Evolutionary conservation across 257 asterid species (phyloP), one percentile per base, ranked within the genome.

Genomic region (Scutellaria galericulata): DNA sequence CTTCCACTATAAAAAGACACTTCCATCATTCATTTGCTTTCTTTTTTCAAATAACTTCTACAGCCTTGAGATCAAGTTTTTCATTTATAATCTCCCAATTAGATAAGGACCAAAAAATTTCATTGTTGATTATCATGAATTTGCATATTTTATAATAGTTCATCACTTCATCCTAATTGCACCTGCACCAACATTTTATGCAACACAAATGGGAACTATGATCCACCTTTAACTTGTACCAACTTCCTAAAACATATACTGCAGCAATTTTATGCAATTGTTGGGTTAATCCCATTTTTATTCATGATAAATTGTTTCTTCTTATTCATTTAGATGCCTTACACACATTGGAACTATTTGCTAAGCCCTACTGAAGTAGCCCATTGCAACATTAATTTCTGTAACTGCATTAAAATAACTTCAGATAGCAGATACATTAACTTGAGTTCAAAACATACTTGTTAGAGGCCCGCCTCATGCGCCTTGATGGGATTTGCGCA

Each of bases 151-250:
- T 31, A 14, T 42, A 53, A 22, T 31, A 22, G 41, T 10, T 59
- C 40, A 24, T 24, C 60, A 22, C 24, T 10, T 59, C 40, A 24
- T 24, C 60, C 42, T 40, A 58, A 45, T 39, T 46, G 44, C 56
- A 7, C 54, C 20, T 58, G 44, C 56, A 7, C 42, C 39, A 45
- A 58, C 15, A 54, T 6, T 7, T 14, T 14, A 50, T 22, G 58
- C 68, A 47, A 59, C 59, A 71, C 22, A 12, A 50, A 7, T 0
- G 7, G 15, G 24, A 41, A 4, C 50, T 54, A 50, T 15, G 9
- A 41, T 53, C 52, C 66, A 56, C 57, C 54, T 42, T 69, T 45
- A 37, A 52, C 53, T 68, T 68, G 63, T 35, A n/a, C 39, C 20
- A 48, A 52, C 45, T 13, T 54, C 15, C 15, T 45, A 11, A 55